phyloP scores from a whole-genome alignment of 768 basidiomycete genomes.

The Daedalea quercina region DNA sequence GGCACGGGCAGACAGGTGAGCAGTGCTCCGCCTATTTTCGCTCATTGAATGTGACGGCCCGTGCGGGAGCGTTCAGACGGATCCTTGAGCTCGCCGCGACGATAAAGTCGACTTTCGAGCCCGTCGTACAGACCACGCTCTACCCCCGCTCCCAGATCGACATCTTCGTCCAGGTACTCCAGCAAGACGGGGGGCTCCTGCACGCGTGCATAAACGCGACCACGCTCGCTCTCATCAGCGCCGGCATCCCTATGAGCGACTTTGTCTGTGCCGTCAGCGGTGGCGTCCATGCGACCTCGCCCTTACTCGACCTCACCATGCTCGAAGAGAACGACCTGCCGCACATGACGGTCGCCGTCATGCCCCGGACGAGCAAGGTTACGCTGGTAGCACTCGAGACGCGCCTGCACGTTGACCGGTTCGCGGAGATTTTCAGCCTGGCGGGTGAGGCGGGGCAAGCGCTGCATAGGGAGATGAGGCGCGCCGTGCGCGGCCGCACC shows the following conservation, averaged over 20 bases:
- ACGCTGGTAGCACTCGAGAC: slow-evolving; percentile 93
- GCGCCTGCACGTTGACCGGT: slow-evolving; percentile 85
- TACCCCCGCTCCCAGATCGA: slow-evolving; percentile 94
- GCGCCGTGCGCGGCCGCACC: slow-evolving; percentile 59
- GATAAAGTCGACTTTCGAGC: slow-evolving; percentile 93
- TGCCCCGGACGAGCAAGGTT: slow-evolving; percentile 82
- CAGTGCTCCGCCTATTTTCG: slow-evolving; percentile 23
- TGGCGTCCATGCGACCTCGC: slow-evolving; percentile 75
- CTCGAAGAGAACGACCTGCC: slow-evolving; percentile 92
- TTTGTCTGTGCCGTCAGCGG: slow-evolving; percentile 82
- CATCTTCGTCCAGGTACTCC: slow-evolving; percentile 86
- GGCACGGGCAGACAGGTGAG: slow-evolving; percentile 82
- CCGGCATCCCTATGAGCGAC: slow-evolving; percentile 87
- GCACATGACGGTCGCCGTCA: slow-evolving; percentile 78
- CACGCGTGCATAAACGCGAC: slow-evolving; percentile 67
- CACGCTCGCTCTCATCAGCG: slow-evolving; percentile 83
- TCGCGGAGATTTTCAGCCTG: slow-evolving; percentile 80
- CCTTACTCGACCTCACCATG: slow-evolving; percentile 81
- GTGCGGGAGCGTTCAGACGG: slow-evolving; percentile 47
- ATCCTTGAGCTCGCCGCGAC: slow-evolving; percentile 80
- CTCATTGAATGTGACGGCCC: background rate
- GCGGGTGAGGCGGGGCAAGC: slow-evolving; percentile 73
- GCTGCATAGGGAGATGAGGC: slow-evolving; percentile 80
- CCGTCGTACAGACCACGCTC: slow-evolving; percentile 82
- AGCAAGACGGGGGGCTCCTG: slow-evolving; percentile 84